Base-by-base conservation (phyloP, 2,329 filamentous ascomycete species). In the Penicillium sclerotigenum region DNA sequence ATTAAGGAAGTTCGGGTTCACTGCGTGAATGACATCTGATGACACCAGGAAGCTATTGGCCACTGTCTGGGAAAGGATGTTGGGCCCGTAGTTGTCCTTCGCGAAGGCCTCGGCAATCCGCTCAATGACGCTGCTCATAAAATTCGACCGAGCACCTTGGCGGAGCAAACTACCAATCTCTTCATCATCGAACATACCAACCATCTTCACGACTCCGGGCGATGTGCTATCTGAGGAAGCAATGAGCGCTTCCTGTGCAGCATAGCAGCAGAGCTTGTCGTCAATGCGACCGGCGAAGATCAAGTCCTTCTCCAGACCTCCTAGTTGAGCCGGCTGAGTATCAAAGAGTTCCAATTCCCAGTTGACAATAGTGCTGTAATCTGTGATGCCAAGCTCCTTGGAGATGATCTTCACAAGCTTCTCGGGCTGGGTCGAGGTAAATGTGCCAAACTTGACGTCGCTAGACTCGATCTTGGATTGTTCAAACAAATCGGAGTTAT, bases 261-360 rank as follows among this genome's bases (percentile, higher is more conserved):
- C 86, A 87, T 91, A 97, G 31, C 90, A 95, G 81, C 94, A 97
- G 45, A 99, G 87, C 80, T 97, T 97, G 78, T 99, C 94, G 71
- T 99, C 94, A 64, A 97, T 94, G 52, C 94, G 88, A 56, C 93
- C 92, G 9, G 90, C 93, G 62, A 93, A 96, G 75, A 99, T 96
- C 72, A 99, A 88, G 66, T 97, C 93, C 71, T 88, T 90, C 66
- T 96, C 90, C 55, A 99, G 75, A 13, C 94, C 94, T 62, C 90
- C 87, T 18, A 91, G 83, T 38, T 87, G 86, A 1, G 92, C 92
- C 9, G 92, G 90, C 72, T 97, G 91, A 4, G 85, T 84, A 75
- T 97, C 94, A 71, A 88, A 99, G 31, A 99, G 87, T 77, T 99
- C 94, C 36, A 97, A 84, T 71, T 99, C 94, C 94, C 94, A 99